Evolutionary conservation across 192 early-diverging fungal genomes (phyloP).

Genomic region (Oehlia diaphana): DNA sequence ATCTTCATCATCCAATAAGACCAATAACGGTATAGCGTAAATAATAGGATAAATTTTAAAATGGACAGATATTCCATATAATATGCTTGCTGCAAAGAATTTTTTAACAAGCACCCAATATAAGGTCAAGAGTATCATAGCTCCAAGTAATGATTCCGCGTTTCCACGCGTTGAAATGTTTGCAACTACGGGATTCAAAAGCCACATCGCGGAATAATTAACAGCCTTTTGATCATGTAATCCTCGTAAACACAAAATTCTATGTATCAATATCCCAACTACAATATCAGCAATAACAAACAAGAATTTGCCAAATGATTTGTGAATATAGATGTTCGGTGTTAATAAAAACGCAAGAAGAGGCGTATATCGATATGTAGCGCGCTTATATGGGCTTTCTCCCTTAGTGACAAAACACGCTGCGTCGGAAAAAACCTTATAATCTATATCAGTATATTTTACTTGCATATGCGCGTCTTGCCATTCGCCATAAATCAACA

Average conservation of each 20-base stretch:
- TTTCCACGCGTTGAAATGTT: conserved; percentile 96
- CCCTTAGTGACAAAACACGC: conserved; percentile 74
- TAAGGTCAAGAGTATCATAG: conserved; percentile 72
- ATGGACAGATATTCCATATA: conserved; percentile 93
- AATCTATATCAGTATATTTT: conserved; percentile 99
- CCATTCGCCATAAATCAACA: conserved; percentile 84
- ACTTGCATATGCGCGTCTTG: conserved; percentile 87
- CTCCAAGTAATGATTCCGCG: conserved; percentile 84
- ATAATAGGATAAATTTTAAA: conserved; percentile 98
- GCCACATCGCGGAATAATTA: conserved; percentile 71
- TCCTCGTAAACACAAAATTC: conserved; percentile 55
- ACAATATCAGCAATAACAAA: conserved; percentile 83
- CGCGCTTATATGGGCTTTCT: conserved; percentile 81
- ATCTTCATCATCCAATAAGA: conserved; percentile 57
- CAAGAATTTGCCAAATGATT: conserved; percentile 88
- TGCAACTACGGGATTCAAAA: conserved; percentile 94
- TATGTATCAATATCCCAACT: conserved; percentile 70
- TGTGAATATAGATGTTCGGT: conserved; percentile 74
- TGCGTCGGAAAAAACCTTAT: conserved; percentile 94
- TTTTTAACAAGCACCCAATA: conserved; percentile 64
- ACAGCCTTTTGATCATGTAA: conserved; percentile 50
- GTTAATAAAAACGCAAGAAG: conserved; percentile 87
- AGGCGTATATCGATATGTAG: conserved; percentile 97
- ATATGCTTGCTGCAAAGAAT: conserved; percentile 53
- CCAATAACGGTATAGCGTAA: conserved; percentile 83